Evolutionary conservation across 768 basidiomycete species (phyloP).

Genomic region (Mycena vulgaris): DNA sequence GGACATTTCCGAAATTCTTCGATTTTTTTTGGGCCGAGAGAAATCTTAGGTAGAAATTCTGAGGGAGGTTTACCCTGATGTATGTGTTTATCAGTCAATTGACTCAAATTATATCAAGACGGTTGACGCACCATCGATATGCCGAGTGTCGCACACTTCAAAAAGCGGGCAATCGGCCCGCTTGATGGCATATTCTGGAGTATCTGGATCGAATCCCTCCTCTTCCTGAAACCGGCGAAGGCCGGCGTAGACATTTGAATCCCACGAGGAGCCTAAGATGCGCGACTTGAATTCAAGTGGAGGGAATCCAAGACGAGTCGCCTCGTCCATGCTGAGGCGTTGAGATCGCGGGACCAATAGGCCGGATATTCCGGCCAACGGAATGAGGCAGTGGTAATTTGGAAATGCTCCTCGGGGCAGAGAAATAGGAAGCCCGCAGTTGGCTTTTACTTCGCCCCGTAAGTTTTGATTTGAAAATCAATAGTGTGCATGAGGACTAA

Average conservation of each 20-base stretch:
- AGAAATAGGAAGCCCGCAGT: slow-evolving; percentile 19
- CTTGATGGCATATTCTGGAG: slow-evolving; percentile 3
- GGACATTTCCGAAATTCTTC: too few species aligned
- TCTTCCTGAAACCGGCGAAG: slow-evolving; percentile 21
- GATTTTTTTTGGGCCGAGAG: background rate
- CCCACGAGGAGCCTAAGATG: slow-evolving; percentile 13
- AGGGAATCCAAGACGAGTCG: slow-evolving; percentile 20
- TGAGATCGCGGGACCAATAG: slow-evolving; percentile 24
- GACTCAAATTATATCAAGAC: slow-evolving; percentile 13
- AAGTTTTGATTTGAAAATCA: slow-evolving; percentile 20
- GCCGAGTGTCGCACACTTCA: slow-evolving; percentile 10
- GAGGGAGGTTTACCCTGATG: slow-evolving; percentile 13
- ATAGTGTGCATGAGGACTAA: slow-evolving; percentile 21
- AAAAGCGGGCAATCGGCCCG: slow-evolving; percentile 9
- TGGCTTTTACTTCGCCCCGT: slow-evolving; percentile 23
- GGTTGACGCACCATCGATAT: slow-evolving; percentile 18
- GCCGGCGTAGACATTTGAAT: slow-evolving; percentile 23
- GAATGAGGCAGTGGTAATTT: slow-evolving; percentile 17
- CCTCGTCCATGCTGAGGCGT: slow-evolving; percentile 17
- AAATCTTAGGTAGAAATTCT: slow-evolving; percentile 15
- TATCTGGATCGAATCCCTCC: slow-evolving; percentile 17
- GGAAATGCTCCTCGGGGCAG: slow-evolving; percentile 21
- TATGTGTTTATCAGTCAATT: slow-evolving; percentile 11
- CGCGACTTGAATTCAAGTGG: slow-evolving; percentile 23
- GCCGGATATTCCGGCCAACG: slow-evolving; percentile 24